Base-by-base conservation (phyloP, 2,329 filamentous ascomycete genomes). In the Neofusicoccum cordaticola region DNA sequence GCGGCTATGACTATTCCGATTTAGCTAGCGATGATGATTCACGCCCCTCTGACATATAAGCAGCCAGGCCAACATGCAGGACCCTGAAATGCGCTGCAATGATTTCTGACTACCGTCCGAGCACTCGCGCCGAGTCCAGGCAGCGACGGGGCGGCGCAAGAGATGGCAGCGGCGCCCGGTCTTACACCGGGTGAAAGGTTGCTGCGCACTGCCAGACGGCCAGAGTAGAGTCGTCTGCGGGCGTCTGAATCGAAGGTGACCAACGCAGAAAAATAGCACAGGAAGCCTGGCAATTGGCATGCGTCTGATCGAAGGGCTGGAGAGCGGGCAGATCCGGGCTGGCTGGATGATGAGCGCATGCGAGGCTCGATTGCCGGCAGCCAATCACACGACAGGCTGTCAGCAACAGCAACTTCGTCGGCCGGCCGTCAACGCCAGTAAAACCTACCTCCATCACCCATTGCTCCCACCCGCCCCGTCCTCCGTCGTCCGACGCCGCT, bases 391-490 rank as follows among this genome's bases (percentile, higher is more conserved):
- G 22, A 12, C 53, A 39, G 34, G 57, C 35, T 31, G 45, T 65
- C 63, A 60, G 63, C 62, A 60, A 60, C 42, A 41, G 42, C 63
- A 65, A 61, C 48, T 48, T 65, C 64, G 22, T 47, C 45, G 37
- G 48, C 67, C 62, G 68, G 50, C 42, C 56, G 56, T 65, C 68
- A 51, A 67, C 69, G 71, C 71, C 77, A 75, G 75, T 27, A 75
- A 75, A 75, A 79, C 72, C 70, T 72, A 71, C 68, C 66, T 68
- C 63, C 67, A 66, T 64, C 62, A 57, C 69, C 56, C 69, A 80
- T 82, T 82, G 82, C 80, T 79, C 77, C 79, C 69, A 69, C 68
- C 79, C 80, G 80, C 78, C 83, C 77, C 76, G 87, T 82, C 75
- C 77, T 69, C 72, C 75, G 69, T 71, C 67, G 67, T 71, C 67